Base-by-base conservation (phyloP, 2,329 filamentous ascomycete species). In the Talaromyces islandicus region DNA sequence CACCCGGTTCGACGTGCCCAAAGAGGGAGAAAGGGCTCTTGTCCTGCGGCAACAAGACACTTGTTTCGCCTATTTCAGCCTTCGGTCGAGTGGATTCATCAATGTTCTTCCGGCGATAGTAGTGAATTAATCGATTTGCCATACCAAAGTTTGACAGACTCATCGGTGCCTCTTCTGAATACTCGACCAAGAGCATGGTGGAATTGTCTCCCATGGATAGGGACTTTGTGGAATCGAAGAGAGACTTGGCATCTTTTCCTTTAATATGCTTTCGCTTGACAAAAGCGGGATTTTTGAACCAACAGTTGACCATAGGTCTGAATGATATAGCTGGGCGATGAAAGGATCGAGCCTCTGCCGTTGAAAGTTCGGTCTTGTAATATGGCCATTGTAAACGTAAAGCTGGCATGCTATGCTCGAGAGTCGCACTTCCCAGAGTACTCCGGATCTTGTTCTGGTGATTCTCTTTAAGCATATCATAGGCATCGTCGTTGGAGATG, bases 61-160 rank as follows among this genome's bases (percentile, higher is more conserved):
- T 88, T 2, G 90, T 90, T 76, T 99, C 94, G 61, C 94, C 94
- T 63, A 99, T 84, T 4, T 96, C 91, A 62, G 83, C 74, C 78
- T 92, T 95, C 0, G 91, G 89, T 1, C 90, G 83, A 57, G 85
- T 83, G 54, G 86, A 85, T 62, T 94, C 90, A 52, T 95, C 90
- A 35, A 77, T 85, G 70, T 91, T 89, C 69, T 91, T 91, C 61
- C 92, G 87, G 43, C 91, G 89, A 72, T 97, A 97, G 75, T 97
- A 99, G 74, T 99, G 97, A 79, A 97, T 91, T 61, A 99, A 84
- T 57, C 92, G 89, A 73, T 89, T 96, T 57, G 92, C 92, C 94
- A 99, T 99, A 65, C 93, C 94, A 69, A 97, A 96, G 71, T 96
- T 97, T 50, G 93, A 97, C 63, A 99, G 80, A 62, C 96, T 91